Evolutionary conservation across 225 moss, liverwort and hornwort genomes (phyloP).

Genomic region (Bryum argenteum): DNA sequence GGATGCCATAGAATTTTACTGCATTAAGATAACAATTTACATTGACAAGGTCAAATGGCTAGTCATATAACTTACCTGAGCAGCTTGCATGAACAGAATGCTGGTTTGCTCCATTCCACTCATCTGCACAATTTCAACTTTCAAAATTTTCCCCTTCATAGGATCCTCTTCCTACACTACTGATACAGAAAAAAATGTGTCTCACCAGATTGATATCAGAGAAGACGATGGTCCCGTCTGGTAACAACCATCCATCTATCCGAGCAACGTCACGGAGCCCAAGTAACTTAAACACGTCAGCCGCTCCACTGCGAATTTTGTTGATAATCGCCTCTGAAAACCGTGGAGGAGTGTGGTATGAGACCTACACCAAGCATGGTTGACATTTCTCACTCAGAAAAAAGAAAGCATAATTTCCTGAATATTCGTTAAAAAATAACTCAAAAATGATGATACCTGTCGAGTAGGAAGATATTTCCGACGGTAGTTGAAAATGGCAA

Average conservation of each 20-base stretch:
- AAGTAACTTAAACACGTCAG: constrained; percentile 67
- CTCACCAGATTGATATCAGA: constrained; percentile 93
- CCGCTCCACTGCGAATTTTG: constrained; percentile 78
- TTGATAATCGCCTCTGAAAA: constrained; percentile 60
- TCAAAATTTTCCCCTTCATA: constrained; percentile 12
- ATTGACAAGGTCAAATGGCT: constrained; percentile 19
- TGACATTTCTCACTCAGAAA: constrained; percentile 17
- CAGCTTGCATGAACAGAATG: constrained; percentile 94
- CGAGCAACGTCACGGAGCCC: constrained; percentile 89
- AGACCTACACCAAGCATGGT: constrained; percentile 55
- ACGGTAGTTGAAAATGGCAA: constrained; percentile 85
- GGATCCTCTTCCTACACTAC: not conserved
- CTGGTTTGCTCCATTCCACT: constrained; percentile 99
- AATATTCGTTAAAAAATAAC: not conserved
- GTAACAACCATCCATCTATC: constrained; percentile 89
- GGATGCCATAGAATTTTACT: not conserved
- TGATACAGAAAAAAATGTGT: constrained; percentile 15
- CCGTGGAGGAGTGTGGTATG: constrained; percentile 85
- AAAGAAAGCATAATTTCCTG: not conserved
- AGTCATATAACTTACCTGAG: constrained; percentile 55
- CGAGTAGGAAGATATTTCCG: constrained; percentile 89
- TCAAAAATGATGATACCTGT: constrained; percentile 51
- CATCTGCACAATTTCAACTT: constrained; percentile 54
- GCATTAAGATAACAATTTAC: not conserved
- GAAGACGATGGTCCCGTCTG: constrained; percentile 63